Conservation (phyloP, 768 basidiomycete genomes). For the Cystofilobasidium ferigula region DNA sequence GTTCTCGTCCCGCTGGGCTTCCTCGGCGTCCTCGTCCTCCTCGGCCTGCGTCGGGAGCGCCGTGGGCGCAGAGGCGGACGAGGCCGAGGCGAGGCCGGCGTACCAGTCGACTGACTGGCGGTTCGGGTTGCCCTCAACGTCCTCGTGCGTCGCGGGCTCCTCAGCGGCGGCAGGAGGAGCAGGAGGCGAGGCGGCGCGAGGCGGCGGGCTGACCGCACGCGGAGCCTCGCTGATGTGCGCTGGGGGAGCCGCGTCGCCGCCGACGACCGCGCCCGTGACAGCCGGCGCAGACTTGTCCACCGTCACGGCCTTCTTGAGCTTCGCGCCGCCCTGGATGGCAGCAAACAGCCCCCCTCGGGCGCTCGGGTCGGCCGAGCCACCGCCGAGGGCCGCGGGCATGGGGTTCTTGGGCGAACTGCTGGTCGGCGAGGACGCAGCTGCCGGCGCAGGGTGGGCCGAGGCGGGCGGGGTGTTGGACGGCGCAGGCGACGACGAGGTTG, state of each 20-base stretch:
- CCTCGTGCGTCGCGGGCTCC: neutral
- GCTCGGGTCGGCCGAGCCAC: slow-evolving; percentile 30
- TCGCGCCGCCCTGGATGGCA: slow-evolving; percentile 65
- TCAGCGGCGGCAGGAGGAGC: slow-evolving; percentile 29
- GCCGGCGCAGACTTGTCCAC: slow-evolving; percentile 66
- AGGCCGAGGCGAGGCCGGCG: slow-evolving; percentile 59
- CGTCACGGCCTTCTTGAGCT: slow-evolving; percentile 63
- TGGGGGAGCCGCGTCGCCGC: slow-evolving; percentile 55
- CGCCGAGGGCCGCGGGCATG: slow-evolving; percentile 41
- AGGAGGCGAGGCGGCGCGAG: too few species aligned
- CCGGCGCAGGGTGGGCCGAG: slow-evolving; percentile 36
- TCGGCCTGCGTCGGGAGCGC: slow-evolving; percentile 27
- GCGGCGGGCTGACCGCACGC: slow-evolving; percentile 31
- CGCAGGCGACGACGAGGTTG: slow-evolving; percentile 29
- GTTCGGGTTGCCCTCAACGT: slow-evolving; percentile 41
- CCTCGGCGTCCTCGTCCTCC: slow-evolving; percentile 50
- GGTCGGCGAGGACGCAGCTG: slow-evolving; percentile 27
- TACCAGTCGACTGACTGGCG: slow-evolving; percentile 87
- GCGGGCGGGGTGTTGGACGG: slow-evolving; percentile 28
- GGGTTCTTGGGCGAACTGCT: slow-evolving; percentile 37
- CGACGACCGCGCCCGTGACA: slow-evolving; percentile 65
- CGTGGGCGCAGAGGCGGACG: slow-evolving; percentile 20
- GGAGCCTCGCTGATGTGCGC: slow-evolving; percentile 52
- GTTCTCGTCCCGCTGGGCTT: slow-evolving; percentile 14
- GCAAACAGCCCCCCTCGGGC: slow-evolving; percentile 54